Evolutionary conservation across 306 rosid genomes (phyloP), one percentile per base, ranked within the genome.

Genomic region (Adenanthera pavonina): DNA sequence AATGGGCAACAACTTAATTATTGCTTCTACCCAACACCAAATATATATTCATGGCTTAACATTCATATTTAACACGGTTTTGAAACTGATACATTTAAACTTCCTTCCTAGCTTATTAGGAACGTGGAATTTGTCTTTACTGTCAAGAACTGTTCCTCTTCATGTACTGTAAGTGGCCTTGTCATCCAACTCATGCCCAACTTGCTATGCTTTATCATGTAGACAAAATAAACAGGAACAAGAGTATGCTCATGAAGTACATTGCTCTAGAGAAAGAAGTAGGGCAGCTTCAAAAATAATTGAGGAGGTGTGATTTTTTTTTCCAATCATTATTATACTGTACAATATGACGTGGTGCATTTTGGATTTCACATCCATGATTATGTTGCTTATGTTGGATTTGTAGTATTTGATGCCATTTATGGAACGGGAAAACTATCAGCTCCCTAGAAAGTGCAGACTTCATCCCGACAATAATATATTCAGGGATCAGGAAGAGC

Each of bases 211-310:
- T 72, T 81, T 59, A 54, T 73, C 17, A 78, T 69, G 79, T 84
- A 93, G 94, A 83, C 48, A 73, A 64, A 85, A 76, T 46, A 66
- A 80, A 66, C 90, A 86, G 66, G 90, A 82, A 48, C 80, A 82
- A 54, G 90, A 89, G 82, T 86, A 84, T 80, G 85, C 67, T 84
- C 87, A 69, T 20, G 96, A 89, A 85, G 89, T 93, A 48, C 97
- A 83, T 75, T 95, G 99, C 85, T 95, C 99, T 54, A 86, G 99
- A 84, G 96, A 92, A 79, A 93, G 99, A 84, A 95, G 97, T 65
- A 86, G 91, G 86, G 89, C 86, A 49, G 97, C 97, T 10, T 78
- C 91, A 97, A 85, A 90, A 84, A 85, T 92, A 56, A 86, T 89
- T 16, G 93, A 90, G 81, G 85, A 93, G 92, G 98, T 92, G 84